Evolutionary conservation across 2,329 filamentous ascomycete genomes (phyloP), one percentile per base, ranked within the genome.

Genomic region (Purpureocillium takamizusanense): DNA sequence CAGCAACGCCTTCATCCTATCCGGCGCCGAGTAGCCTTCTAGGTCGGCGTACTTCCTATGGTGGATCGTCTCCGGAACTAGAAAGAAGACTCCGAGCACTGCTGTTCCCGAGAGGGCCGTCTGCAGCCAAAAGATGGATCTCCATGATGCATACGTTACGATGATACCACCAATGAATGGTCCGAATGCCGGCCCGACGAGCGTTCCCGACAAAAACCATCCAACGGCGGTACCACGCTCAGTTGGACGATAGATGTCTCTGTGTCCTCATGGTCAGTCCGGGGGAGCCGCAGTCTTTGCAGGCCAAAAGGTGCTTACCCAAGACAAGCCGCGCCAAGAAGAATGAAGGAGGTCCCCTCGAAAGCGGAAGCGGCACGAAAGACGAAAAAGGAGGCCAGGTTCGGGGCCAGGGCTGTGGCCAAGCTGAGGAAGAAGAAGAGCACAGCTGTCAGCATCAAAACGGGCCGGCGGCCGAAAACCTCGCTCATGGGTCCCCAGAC

Each of bases 61-160:
- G 41, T 82, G 80, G 36, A 84, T 81, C 1, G 83, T 89, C 54
- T 89, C 83, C 0, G 81, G 81, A 10, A 88, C 69, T 11, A 86
- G 62, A 48, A 85, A 76, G 46, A 76, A 71, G 25, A 83, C 70
- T 1, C 80, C 70, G 0, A 79, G 15, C 0, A 71, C 65, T 1
- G 75, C 79, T 0, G 72, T 52, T 2, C 73, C 81, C 0, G 78
- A 79, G 6, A 87, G 66, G 0, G 73, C 83, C 1, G 79, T 77
- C 52, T 88, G 83, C 1, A 89, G 65, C 78, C 82, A 88, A 62
- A 87, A 88, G 38, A 88, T 86, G 31, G 75, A 74, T 14, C 82
- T 70, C 85, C 85, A 90, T 2, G 70, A 74, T 7, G 70, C 68
- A 57, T 78, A 87, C 0, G 83, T 88, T 13, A 88, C 81, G 36